Evolutionary conservation across 2,329 filamentous ascomycete genomes (phyloP).

Genomic region (Aspergillus ochraceoroseus): DNA sequence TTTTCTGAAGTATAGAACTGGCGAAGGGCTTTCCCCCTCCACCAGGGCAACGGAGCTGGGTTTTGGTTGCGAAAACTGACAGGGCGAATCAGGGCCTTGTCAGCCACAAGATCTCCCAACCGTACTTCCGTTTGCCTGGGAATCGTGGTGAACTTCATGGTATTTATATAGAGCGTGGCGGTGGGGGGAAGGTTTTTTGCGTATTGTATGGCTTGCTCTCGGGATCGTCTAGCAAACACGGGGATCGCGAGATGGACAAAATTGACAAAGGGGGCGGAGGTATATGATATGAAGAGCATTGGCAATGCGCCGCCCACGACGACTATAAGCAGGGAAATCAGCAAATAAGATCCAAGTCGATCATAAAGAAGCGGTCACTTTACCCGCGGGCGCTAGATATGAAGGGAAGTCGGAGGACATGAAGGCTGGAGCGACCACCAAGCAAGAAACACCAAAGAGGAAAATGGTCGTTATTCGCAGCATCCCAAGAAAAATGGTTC

Average conservation of each 20-base stretch:
- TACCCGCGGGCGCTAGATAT: conserved; percentile 43
- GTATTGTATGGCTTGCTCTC: conserved; percentile 44
- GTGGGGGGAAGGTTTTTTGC: conserved; percentile 43
- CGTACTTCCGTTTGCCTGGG: conserved; percentile 41
- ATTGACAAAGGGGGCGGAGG: conserved; percentile 65
- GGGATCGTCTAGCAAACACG: conserved; percentile 57
- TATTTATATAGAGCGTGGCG: conserved; percentile 44
- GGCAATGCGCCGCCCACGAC: conserved; percentile 60
- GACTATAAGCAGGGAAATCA: conserved; percentile 41
- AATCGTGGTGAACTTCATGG: conserved; percentile 44
- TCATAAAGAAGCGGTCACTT: conserved; percentile 9
- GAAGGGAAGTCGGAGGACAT: conserved; percentile 42
- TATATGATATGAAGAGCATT: conserved; percentile 59
- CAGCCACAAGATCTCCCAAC: conserved; percentile 40
- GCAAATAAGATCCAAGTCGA: not conserved
- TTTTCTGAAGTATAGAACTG: conserved; percentile 40
- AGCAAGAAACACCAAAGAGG: conserved; percentile 60
- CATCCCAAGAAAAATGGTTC: conserved; percentile 63
- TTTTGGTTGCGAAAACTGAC: conserved; percentile 41
- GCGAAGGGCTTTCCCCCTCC: conserved; percentile 33
- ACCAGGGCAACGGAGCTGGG: conserved; percentile 36
- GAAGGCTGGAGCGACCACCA: conserved; percentile 60
- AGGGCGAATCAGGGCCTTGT: conserved; percentile 35
- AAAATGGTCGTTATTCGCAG: conserved; percentile 68
- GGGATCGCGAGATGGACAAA: conserved; percentile 68